Evolutionary conservation across 106 monocot species (phyloP), one percentile per base, ranked within the genome.

Genomic region (Narthecium ossifragum): DNA sequence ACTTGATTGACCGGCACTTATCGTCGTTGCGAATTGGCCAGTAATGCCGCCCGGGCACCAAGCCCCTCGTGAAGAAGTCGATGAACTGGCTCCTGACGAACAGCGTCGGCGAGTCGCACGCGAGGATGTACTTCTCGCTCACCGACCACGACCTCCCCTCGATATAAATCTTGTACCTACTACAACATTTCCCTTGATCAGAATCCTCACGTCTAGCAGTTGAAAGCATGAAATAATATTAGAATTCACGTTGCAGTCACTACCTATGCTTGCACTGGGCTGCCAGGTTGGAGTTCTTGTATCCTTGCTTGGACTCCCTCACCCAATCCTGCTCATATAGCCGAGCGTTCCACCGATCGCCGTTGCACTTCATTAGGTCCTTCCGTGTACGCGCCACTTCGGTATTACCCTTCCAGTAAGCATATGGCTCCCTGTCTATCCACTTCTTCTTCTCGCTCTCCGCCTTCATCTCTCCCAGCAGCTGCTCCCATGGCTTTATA

Each of bases 71-170:
- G 47, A 90, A 83, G 70, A 96, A 90, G 57, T 96, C 94, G 8
- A 71, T 61, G 63, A 68, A 96, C 20, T 14, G 38, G 2, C 70
- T 75, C 5, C 59, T 64, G 4, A 96, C 65, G 13, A 78, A 28
- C 26, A 96, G 34, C 27, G 86, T 70, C n/a, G 70, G 83, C 12
- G 94, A 96, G 59, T 86, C 73, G 17, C 94, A 96, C 0, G 82
- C 85, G 22, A 96, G n/a, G 3, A 96, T 86, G 53, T 96, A 86
- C 70, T 96, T 96, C 68, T 80, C 73, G 26, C 94, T 96, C 31
- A 96, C 90, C 0, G 94, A 96, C 94, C 94, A 96, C 5, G 94
- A 27, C 27, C 63, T 61, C 5, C 94, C 94, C 33, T 96, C 94
- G 6, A 96, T 53, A 24, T 96, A 96, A 24, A 96, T 78, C 75